These are phyloP conservation scores for Pilatotrama ljubarskyi DNA, from an alignment of 768 basidiomycete species.

Conservation along the genomic window DNA sequence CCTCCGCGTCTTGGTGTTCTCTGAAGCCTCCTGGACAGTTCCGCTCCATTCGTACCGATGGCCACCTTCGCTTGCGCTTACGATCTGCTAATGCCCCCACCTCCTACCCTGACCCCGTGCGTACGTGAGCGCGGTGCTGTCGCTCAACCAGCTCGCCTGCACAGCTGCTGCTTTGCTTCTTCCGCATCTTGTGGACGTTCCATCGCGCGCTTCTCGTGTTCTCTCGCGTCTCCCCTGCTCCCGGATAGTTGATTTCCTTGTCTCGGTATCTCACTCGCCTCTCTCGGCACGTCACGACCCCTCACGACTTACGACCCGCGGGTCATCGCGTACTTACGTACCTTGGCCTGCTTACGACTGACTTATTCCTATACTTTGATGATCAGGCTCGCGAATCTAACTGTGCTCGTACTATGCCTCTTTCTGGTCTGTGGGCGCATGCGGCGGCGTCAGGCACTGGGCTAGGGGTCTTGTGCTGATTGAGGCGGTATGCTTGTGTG, in stretches of 20 bases:
- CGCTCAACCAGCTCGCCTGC: background rate
- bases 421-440: background rate
- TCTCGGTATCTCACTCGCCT: slow-evolving; percentile 17
- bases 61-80: slow-evolving; percentile 8
- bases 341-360: slow-evolving; percentile 21
- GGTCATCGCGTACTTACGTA: slow-evolving; percentile 20
- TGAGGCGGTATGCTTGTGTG: background rate
- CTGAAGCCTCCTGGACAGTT: slow-evolving; percentile 13
- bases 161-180: slow-evolving; percentile 9
- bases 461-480: slow-evolving; percentile 3
- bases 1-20: slow-evolving; percentile 17
- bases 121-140: background rate
- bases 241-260: slow-evolving; percentile 3
- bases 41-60: slow-evolving; percentile 10
- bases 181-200: slow-evolving; percentile 16
- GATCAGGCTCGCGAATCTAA: slow-evolving; percentile 11
- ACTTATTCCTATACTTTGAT: slow-evolving; percentile 30
- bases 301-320: slow-evolving; percentile 30
- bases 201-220: slow-evolving; percentile 3
- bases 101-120: slow-evolving; percentile 6
- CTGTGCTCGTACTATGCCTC: background rate
- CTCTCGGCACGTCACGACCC: slow-evolving; percentile 24
- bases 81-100: slow-evolving; percentile 12
- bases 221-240: slow-evolving; percentile 19
- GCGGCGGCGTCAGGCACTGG: background rate